Base-by-base conservation (phyloP, 176 grass and related monocot genomes). In the Eleusine indica region DNA sequence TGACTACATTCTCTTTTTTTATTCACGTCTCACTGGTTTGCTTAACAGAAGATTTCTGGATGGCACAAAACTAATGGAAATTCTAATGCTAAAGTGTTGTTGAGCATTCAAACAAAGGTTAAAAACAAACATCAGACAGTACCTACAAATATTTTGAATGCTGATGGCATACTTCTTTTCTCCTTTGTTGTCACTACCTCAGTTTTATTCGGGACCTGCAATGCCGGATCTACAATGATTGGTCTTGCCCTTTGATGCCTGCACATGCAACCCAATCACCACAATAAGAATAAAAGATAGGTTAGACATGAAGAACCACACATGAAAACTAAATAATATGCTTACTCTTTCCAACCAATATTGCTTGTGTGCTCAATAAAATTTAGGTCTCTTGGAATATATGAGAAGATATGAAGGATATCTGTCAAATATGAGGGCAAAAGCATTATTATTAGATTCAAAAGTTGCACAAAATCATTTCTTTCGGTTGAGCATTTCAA, bases 101-200 rank as follows among this genome's bases (percentile, higher is more conserved):
- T 19, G 37, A 81, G 41, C 37, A 70, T 22, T 30, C 14, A 70
- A 56, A 56, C 7, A 43, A 10, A 71, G 21, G 70, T 71, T 71
- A 38, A 28, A 22, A 28, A 21, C 37, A 81, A n/a, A 32, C 22
- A 67, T 32, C 51, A 94, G 82, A 79, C 73, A 90, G 61, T 96
- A 99, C 96, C 96, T 94, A 90, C 89, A 91, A 99, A 99, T 80
- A 99, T 85, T 91, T 99, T 99, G 89, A 99, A 99, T 82, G 96
- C 88, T 89, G 93, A 87, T 81, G 96, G 96, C 83, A 99, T 61
- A 73, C 96, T 99, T 69, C 96, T 92, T 91, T 92, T 99, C 81
- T 99, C 93, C 74, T 99, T 99, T 88, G 94, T 95, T 80, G 87
- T 96, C 64, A 92, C 75, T 42, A 99, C 86, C 80, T 87, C 86